A percentile compares a stretch with the other conserved stretches of the same genome.
These are phyloP conservation scores for Diaporthe humulicola DNA, from an alignment of 2,329 filamentous ascomycete species.

Conservation along the genomic window DNA sequence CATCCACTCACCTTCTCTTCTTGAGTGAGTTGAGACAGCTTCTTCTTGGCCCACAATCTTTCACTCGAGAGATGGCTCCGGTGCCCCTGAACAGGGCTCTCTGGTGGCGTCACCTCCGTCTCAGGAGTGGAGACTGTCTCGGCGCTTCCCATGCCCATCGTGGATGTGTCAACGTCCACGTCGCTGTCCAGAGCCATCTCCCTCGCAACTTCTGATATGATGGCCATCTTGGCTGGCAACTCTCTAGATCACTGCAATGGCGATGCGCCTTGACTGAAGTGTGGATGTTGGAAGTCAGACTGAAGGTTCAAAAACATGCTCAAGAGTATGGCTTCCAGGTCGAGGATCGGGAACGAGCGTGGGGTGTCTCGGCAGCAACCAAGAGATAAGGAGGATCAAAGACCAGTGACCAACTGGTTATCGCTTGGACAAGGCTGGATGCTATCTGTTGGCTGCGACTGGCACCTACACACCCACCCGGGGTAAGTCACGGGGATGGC, in stretches of 20 bases:
- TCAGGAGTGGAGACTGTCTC: conserved; percentile 61
- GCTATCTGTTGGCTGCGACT: not conserved
- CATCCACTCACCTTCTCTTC: conserved; percentile 66
- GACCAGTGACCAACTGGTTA: not conserved
- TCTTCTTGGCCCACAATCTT: conserved; percentile 60
- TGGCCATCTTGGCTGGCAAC: conserved; percentile 41
- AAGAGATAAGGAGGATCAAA: not conserved
- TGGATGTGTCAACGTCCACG: conserved; percentile 53
- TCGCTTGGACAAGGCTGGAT: not conserved
- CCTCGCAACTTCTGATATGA: conserved; percentile 44
- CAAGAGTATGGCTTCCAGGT: not conserved
- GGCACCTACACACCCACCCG: conserved; percentile 9
- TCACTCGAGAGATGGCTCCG: conserved; percentile 50
- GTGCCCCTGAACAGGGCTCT: conserved; percentile 57
- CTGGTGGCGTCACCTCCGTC: conserved; percentile 62
- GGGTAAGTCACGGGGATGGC: conserved; percentile 38
- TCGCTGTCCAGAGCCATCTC: conserved; percentile 48
- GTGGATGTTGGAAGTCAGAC: not conserved
- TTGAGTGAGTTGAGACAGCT: conserved; percentile 64
- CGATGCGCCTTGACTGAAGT: not conserved
- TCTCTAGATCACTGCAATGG: not conserved
- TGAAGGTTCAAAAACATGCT: not conserved
- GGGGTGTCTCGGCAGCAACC: not conserved
- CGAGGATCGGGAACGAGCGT: conserved; percentile 12
- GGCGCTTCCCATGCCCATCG: conserved; percentile 50